Evolutionary conservation across 176 grass and related monocot genomes (phyloP).

Genomic region (Tillandsia fasciculata): DNA sequence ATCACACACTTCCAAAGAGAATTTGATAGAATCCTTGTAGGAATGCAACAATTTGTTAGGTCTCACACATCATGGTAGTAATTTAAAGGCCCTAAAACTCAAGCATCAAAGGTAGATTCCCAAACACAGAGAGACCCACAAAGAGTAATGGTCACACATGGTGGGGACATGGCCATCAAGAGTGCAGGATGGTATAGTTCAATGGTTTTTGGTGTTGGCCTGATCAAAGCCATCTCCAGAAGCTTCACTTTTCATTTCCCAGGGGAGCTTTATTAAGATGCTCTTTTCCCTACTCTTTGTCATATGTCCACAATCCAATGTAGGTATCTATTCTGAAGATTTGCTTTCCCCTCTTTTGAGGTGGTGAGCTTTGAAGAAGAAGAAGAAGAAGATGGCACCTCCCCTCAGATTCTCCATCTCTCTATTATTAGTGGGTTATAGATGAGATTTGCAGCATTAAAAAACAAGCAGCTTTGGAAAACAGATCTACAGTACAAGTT

Average conservation of each 20-base stretch:
- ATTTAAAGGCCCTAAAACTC: not conserved
- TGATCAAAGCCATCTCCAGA: not conserved
- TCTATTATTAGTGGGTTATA: too few relatives aligned
- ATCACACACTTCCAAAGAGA: too few relatives aligned
- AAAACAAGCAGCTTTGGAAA: too few relatives aligned
- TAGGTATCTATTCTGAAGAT: not conserved
- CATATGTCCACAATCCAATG: not conserved
- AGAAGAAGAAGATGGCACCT: too few relatives aligned
- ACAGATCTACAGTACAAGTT: too few relatives aligned
- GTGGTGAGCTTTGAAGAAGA: not conserved
- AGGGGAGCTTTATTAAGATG: not conserved
- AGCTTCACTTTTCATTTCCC: not conserved
- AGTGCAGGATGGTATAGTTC: not conserved
- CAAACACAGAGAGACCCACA: not conserved
- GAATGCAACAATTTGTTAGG: too few relatives aligned
- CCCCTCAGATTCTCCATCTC: too few relatives aligned
- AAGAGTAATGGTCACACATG: not conserved
- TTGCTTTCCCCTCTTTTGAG: not conserved
- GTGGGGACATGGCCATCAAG: not conserved
- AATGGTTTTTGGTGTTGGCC: not conserved
- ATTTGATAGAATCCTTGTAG: too few relatives aligned
- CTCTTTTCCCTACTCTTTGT: not conserved
- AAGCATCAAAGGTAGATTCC: not conserved
- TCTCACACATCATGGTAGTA: not conserved
- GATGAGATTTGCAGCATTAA: too few relatives aligned